phyloP scores from a whole-genome alignment of 306 rosid species.

The Vigna nakashimae region DNA sequence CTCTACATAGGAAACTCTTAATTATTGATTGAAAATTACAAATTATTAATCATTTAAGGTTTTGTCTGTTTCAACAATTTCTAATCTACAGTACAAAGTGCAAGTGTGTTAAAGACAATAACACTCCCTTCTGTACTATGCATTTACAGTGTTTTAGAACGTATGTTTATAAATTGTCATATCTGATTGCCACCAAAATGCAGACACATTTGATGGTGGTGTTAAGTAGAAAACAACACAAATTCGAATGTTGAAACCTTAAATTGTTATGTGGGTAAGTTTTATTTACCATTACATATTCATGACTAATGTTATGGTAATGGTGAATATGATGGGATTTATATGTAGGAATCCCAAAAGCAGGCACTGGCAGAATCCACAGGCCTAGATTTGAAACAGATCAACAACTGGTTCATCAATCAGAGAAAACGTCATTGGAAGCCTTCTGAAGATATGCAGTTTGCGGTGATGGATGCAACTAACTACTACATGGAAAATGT shows the following conservation, averaged over 20 bases:
- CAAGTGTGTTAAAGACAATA: not conserved
- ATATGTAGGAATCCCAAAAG: conserved; percentile 83
- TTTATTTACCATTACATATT: not conserved
- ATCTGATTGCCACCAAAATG: conserved; percentile 1
- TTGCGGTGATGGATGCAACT: conserved; percentile 90
- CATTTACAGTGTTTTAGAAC: conserved; percentile 8
- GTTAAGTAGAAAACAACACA: not conserved
- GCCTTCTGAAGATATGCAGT: conserved; percentile 98
- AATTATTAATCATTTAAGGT: no score
- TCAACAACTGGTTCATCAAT: conserved; percentile 97
- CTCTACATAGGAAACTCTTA: conserved; percentile 35
- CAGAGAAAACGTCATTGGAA: conserved; percentile 97
- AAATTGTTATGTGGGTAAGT: not conserved
- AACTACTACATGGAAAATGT: conserved; percentile 84
- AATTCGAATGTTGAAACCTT: not conserved
- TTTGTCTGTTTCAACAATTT: no score
- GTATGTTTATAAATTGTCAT: not conserved
- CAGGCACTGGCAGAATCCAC: conserved; percentile 89
- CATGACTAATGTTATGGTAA: not conserved
- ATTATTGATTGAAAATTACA: not conserved
- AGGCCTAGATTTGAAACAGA: conserved; percentile 93
- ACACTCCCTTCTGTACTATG: conserved; percentile 29
- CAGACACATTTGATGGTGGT: not conserved
- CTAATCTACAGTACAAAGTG: no score
- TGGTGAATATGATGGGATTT: not conserved